Conservation (phyloP, 371 early-diverging fungal genomes). For the Rhizopus delemar region DNA sequence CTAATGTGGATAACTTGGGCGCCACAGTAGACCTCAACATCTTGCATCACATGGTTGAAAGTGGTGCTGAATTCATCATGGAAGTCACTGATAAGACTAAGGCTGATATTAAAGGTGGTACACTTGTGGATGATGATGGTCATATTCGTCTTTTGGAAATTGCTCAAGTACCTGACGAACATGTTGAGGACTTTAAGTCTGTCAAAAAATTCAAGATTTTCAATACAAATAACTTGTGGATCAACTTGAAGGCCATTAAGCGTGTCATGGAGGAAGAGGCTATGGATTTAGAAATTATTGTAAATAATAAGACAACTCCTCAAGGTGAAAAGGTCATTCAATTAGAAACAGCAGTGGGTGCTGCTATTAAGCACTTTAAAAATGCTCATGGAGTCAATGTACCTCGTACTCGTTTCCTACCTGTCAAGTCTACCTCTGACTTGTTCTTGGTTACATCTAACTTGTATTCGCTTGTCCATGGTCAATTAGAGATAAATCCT, state of each 20-base stretch:
- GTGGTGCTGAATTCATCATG: constrained; percentile 96
- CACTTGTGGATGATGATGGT: constrained; percentile 97
- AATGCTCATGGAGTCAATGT: constrained; percentile 98
- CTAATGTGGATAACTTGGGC: constrained; percentile 99
- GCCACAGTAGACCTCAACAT: constrained; percentile 97
- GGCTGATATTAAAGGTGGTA: constrained; percentile 99
- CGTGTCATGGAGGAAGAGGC: constrained; percentile 82
- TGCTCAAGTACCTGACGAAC: constrained; percentile 98
- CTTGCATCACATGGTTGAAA: constrained; percentile 88
- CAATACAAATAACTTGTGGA: constrained; percentile 99
- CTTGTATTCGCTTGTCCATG: constrained; percentile 92
- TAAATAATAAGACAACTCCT: constrained; percentile 92
- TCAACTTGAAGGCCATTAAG: constrained; percentile 95
- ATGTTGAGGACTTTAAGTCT: constrained; percentile 98
- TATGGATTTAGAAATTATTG: constrained; percentile 96
- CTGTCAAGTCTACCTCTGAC: constrained; percentile 99
- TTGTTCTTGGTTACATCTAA: constrained; percentile 97
- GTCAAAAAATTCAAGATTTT: constrained; percentile 99
- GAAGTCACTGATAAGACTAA: constrained; percentile 99
- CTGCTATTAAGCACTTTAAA: constrained; percentile 98
- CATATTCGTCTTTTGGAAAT: constrained; percentile 96
- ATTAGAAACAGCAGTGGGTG: constrained; percentile 99
- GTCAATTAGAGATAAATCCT: constrained; percentile 89
- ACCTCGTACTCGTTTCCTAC: constrained; percentile 97
- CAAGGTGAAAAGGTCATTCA: constrained; percentile 96